Percentiles rank a stretch among this genome's conserved stretches.
These are phyloP conservation scores for Trypanosoma theileri DNA, from an alignment of 208 protist species.

Conservation along the genomic window DNA sequence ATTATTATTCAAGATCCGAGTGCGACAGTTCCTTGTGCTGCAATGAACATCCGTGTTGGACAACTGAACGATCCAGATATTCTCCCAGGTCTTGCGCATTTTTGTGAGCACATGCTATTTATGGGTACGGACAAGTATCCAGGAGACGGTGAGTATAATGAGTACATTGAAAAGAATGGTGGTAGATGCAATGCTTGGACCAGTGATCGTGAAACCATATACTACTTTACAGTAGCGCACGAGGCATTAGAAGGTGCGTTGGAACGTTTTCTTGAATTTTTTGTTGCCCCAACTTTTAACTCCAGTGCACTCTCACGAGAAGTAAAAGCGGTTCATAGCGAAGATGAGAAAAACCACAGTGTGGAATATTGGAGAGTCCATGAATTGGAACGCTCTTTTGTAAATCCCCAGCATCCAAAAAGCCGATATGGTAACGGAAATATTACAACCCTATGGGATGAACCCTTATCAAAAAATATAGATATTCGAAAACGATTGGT, in stretches of 20 bases:
- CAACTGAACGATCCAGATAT: conserved; percentile 61
- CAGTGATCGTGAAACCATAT: conserved; percentile 68
- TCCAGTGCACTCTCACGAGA: conserved; percentile 75
- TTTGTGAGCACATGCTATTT: conserved; percentile 95
- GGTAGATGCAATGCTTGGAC: conserved; percentile 91
- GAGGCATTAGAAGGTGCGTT: conserved; percentile 76
- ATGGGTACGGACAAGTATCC: conserved; percentile 93
- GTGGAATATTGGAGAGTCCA: conserved; percentile 79
- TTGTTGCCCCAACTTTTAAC: conserved; percentile 89
- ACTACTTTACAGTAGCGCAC: conserved; percentile 84
- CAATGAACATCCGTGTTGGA: conserved; percentile 78
- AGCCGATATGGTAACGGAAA: conserved; percentile 90
- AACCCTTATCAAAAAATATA: conserved; percentile 45
- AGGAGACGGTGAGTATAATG: conserved; percentile 83
- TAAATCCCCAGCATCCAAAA: conserved; percentile 64
- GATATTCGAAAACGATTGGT: conserved; percentile 66
- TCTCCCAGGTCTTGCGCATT: conserved; percentile 87
- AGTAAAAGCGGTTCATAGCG: conserved; percentile 92
- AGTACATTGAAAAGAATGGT: conserved; percentile 65
- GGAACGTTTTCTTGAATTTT: conserved; percentile 94
- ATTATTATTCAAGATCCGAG: conserved; percentile 72
- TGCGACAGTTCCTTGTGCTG: conserved; percentile 54
- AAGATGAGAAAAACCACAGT: conserved; percentile 92
- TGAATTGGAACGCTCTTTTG: conserved; percentile 62
- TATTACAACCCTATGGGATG: conserved; percentile 69